phyloP scores from a whole-genome alignment of 2,329 filamentous ascomycete species.

The Botrytis medusae region DNA sequence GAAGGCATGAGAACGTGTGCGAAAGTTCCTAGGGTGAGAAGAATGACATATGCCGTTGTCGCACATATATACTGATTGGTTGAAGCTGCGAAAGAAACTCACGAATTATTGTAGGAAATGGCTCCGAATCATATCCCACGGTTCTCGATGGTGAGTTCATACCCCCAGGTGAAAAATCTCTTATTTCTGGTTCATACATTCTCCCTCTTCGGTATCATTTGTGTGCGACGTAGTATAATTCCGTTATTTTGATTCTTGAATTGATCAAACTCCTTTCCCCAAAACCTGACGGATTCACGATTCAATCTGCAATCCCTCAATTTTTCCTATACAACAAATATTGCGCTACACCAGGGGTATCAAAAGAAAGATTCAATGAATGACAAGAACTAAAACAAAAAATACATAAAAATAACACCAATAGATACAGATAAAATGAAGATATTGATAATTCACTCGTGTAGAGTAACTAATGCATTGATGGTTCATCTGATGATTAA shows the following conservation, averaged over 20 bases:
- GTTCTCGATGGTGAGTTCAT: constrained; percentile 7
- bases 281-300: not conserved
- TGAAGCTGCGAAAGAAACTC: constrained; percentile 5
- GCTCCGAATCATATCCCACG: constrained; percentile 16
- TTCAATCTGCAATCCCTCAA: not conserved
- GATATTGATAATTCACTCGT: not conserved
- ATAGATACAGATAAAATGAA: not conserved
- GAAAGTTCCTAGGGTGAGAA: not conserved
- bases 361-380: not conserved
- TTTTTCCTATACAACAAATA: not conserved
- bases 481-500: not conserved
- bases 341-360: not conserved
- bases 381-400: not conserved
- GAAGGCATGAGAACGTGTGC: not conserved
- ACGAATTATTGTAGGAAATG: constrained; percentile 10
- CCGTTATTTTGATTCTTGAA: not conserved
- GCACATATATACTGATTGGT: not conserved
- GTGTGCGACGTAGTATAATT: not conserved
- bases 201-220: not conserved
- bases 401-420: not conserved
- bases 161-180: constrained; percentile 24
- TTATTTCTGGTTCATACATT: constrained; percentile 16
- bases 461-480: not conserved
- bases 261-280: not conserved
- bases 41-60: not conserved